These are phyloP conservation scores for Aureobasidium sp. DNA, from an alignment of 2,329 filamentous ascomycete genomes.

Conservation along the genomic window DNA sequence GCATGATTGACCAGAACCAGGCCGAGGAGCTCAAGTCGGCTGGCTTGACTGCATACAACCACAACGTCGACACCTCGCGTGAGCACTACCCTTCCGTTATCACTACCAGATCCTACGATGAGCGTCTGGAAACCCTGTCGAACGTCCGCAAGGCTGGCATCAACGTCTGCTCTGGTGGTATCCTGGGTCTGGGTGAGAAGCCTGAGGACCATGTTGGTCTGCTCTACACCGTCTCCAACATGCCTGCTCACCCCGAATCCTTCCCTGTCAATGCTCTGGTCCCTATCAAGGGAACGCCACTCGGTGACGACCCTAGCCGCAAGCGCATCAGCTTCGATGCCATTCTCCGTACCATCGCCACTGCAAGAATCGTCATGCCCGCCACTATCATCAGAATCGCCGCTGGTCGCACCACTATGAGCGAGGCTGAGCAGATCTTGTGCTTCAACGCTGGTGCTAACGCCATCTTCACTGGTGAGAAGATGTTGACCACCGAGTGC, in stretches of 20 bases:
- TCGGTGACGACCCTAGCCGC: constrained; percentile 52
- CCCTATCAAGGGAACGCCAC: constrained; percentile 81
- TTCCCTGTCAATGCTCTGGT: constrained; percentile 90
- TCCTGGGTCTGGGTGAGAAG: constrained; percentile 76
- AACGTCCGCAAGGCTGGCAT: constrained; percentile 81
- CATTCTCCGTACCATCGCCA: constrained; percentile 75
- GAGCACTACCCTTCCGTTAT: constrained; percentile 86
- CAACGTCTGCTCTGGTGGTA: constrained; percentile 85
- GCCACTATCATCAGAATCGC: constrained; percentile 80
- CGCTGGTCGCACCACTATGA: constrained; percentile 75
- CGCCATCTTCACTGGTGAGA: constrained; percentile 91
- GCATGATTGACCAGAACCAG: constrained; percentile 67
- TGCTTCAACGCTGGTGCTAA: constrained; percentile 91
- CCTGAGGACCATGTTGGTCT: constrained; percentile 74
- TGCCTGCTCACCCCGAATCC: constrained; percentile 77
- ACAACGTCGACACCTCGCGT: constrained; percentile 85
- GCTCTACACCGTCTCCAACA: constrained; percentile 71
- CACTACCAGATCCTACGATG: constrained; percentile 79
- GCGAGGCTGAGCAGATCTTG: constrained; percentile 79
- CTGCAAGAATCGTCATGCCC: constrained; percentile 76
- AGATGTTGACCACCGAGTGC: constrained; percentile 89
- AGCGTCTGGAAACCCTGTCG: constrained; percentile 70
- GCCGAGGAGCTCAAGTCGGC: constrained; percentile 76
- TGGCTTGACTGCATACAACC: constrained; percentile 86
- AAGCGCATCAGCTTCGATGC: constrained; percentile 69